These are phyloP conservation scores for Solanum clarkiae DNA, from an alignment of 257 asterid species.

Conservation along the genomic window DNA sequence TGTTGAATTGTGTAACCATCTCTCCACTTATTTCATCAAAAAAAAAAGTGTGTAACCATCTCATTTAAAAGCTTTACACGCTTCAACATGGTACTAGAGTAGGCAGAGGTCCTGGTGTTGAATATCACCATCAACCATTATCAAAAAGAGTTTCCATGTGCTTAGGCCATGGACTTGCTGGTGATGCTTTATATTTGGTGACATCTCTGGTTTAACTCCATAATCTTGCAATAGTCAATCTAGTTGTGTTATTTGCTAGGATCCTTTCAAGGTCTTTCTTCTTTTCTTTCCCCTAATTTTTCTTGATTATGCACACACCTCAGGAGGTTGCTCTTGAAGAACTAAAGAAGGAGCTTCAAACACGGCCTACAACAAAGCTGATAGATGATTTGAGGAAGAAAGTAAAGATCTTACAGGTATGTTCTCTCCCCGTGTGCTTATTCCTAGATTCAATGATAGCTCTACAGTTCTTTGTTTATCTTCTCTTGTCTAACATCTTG, in stretches of 20 bases:
- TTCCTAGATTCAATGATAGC: not conserved
- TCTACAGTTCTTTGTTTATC: not conserved
- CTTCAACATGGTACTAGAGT: not conserved
- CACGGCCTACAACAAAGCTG: slow-evolving; percentile 77
- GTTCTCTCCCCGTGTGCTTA: not conserved
- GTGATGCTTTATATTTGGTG: not conserved
- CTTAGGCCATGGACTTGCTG: not conserved
- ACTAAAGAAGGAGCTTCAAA: slow-evolving; percentile 74
- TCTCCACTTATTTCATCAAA: not conserved
- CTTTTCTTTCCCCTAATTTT: not conserved
- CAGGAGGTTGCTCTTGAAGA: slow-evolving; percentile 76
- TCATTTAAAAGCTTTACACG: not conserved
- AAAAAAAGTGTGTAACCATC: not conserved
- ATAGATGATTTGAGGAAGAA: slow-evolving; percentile 90
- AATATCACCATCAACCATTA: not conserved
- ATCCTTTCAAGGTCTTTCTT: not conserved
- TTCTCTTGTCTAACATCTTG: not conserved
- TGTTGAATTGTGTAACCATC: not conserved
- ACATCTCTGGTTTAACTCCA: not conserved
- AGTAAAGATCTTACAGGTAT: slow-evolving; percentile 91
- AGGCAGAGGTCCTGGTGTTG: not conserved
- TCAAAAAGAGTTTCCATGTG: not conserved
- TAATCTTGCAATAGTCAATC: not conserved
- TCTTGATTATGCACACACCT: not conserved
- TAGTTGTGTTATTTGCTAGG: not conserved